Evolutionary conservation across 495 filamentous ascomycete species (phyloP), one percentile per base, ranked within the genome.

Genomic region (Penicillium paradoxum): DNA sequence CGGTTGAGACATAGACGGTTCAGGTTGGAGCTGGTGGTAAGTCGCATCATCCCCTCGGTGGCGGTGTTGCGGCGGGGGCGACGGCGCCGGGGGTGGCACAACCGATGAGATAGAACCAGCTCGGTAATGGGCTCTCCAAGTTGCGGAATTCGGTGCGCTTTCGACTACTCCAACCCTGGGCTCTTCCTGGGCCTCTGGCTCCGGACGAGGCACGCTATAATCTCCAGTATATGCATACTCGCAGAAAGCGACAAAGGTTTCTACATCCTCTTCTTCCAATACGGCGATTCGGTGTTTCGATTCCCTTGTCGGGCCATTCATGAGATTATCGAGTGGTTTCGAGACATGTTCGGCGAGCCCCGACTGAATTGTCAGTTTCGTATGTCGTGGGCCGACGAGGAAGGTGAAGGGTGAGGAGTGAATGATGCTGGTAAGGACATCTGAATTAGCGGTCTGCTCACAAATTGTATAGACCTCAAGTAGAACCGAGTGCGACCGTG

Each of bases 211-310:
- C 19, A 73, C 69, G 17, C 45, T 66, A 41, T 79, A 79, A 37
- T 78, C 68, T 9, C 76, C 74, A 1, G 70, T 73, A 47, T 79
- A 79, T 41, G 74, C 74, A 67, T 76, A 78, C 49, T 78, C 71
- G 56, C 67, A 73, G 46, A 77, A 74, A 3, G 73, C 71, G 25
- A 73, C 66, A 44, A 79, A 77, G 14, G 74, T 76, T 43, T 73
- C 68, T 14, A 73, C 71, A 49, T 75, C 71, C 22, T 76, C 71
- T 9, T 79, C 73, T 32, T 78, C 73, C 30, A 76, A 49, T 6
- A 71, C 61, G 4, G 70, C 72, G 24, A 72, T 67, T 13, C 69
- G 67, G 47, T 74, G 66, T 51, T 68, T 72, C 1, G 74, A 77
- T 50, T 79, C 76, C 25, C 65, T 60, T 4, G 70, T 76, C 32